Evolutionary conservation across 139 green algal genomes (phyloP), one percentile per base, ranked within the genome.

Genomic region (Tetratostichococcus sp.): DNA sequence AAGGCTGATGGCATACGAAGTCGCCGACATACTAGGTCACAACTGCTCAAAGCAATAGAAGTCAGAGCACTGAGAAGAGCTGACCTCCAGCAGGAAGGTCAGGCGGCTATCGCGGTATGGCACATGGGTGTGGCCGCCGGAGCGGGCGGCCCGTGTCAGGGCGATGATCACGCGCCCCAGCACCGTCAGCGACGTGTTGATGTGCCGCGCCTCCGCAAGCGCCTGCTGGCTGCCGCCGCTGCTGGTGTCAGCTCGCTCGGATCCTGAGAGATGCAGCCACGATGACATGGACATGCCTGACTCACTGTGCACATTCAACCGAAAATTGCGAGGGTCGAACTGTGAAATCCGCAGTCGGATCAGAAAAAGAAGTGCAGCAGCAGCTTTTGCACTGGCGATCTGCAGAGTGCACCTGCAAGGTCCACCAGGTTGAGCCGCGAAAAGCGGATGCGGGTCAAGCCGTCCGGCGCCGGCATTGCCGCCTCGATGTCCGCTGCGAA

Each of bases 41-140:
- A n/a, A n/a, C n/a, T n/a, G n/a, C n/a, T n/a, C n/a, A n/a, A n/a
- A n/a, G n/a, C n/a, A n/a, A n/a, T n/a, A n/a, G n/a, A n/a, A n/a
- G n/a, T n/a, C n/a, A n/a, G n/a, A n/a, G n/a, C n/a, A n/a, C n/a
- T n/a, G n/a, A 50, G 39, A 11, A 21, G 39, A 21, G 39, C 39
- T 50, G 11, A 92, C 92, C 86, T 94, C 90, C 16, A 98, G 85
- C 43, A 98, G 86, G 77, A 96, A 97, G 2, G 93, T 98, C 22
- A 98, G 88, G 73, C 91, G 89, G 65, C 83, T 92, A 83, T 97
- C 92, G 16, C 93, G 79, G 87, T 97, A 98, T 6, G 93, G 93
- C n/a, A 97, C 84, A 70, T 96, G 93, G 3, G 23, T 73, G 73
- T 65, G 50, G 50, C 17, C 14, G 50, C 11, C 50, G 14, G 50